These are phyloP conservation scores for Herpetomonas tarakana DNA, from an alignment of 208 protist species.

Conservation along the genomic window DNA sequence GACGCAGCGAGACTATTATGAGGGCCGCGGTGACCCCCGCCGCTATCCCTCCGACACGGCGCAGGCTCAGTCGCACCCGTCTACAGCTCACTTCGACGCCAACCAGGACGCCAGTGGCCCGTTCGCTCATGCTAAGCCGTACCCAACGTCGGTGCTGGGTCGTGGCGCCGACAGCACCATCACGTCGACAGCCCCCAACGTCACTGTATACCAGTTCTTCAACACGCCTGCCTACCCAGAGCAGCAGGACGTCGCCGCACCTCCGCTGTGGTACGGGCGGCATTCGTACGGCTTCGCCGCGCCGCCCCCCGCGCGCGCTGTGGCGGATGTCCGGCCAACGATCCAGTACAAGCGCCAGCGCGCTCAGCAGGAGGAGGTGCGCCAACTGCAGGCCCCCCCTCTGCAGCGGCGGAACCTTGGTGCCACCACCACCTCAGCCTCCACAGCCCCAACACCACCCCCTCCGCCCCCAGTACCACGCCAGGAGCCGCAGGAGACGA, in stretches of 20 bases:
- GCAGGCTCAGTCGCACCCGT: too few species aligned
- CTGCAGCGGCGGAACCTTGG: neutral
- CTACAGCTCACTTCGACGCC: too few species aligned
- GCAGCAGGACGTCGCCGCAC: neutral
- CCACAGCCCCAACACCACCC: too few species aligned
- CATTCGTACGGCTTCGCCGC: neutral
- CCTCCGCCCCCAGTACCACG: too few species aligned
- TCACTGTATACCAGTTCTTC: conserved; percentile 18
- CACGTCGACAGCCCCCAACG: conserved; percentile 4
- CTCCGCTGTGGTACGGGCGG: neutral
- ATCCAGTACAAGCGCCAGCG: neutral
- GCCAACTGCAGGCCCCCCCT: neutral
- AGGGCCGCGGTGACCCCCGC: too few species aligned
- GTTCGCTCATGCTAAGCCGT: too few species aligned
- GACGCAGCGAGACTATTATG: too few species aligned
- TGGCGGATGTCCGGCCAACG: neutral
- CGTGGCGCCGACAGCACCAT: neutral
- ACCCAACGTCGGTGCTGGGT: neutral
- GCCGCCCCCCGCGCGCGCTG: too few species aligned
- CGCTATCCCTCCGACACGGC: too few species aligned
- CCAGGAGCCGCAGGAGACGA: too few species aligned
- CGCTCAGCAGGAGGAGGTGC: neutral
- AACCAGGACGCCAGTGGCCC: too few species aligned
- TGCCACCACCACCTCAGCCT: too few species aligned
- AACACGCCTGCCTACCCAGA: neutral